Percentiles rank a stretch among this genome's conserved stretches.
Evolutionary conservation across 1,139 yeast species (phyloP).

Genomic region (Taiozyma sp.): DNA sequence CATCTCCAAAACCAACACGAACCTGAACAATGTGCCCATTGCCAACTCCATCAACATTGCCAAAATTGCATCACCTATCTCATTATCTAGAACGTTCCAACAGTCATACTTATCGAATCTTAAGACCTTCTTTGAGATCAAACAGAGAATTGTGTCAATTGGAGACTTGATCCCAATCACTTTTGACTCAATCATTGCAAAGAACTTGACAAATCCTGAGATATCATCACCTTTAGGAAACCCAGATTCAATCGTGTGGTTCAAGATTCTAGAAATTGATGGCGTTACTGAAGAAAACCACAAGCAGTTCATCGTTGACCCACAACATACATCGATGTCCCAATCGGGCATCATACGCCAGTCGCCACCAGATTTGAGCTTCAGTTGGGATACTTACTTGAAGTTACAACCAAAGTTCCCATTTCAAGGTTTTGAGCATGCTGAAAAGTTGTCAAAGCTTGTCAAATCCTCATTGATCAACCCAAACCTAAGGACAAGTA

Average conservation of each 20-base stretch:
- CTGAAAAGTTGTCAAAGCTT: constrained; percentile 48
- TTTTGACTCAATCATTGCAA: constrained; percentile 67
- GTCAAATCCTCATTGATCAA: constrained; percentile 38
- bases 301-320: constrained; percentile 56
- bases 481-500: constrained; percentile 49
- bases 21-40: constrained; percentile 14
- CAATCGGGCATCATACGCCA: constrained; percentile 32
- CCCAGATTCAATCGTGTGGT: constrained; percentile 85
- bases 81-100: constrained; percentile 67
- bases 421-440: constrained; percentile 42
- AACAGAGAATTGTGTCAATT: constrained; percentile 50
- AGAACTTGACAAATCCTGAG: constrained; percentile 37
- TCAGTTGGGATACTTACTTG: constrained; percentile 48
- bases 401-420: constrained; percentile 33
- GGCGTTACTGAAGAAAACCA: constrained; percentile 27
- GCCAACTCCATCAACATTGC: constrained; percentile 42
- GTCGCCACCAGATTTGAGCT: constrained; percentile 29
- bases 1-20: constrained; percentile 22
- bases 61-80: constrained; percentile 65
- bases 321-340: constrained; percentile 32
- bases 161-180: constrained; percentile 76
- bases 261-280: constrained; percentile 41
- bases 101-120: constrained; percentile 58
- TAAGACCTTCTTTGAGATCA: constrained; percentile 55
- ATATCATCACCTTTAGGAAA: constrained; percentile 47